These are phyloP conservation scores for Leishmania turanica DNA, from an alignment of 208 protist species.

Conservation along the genomic window DNA sequence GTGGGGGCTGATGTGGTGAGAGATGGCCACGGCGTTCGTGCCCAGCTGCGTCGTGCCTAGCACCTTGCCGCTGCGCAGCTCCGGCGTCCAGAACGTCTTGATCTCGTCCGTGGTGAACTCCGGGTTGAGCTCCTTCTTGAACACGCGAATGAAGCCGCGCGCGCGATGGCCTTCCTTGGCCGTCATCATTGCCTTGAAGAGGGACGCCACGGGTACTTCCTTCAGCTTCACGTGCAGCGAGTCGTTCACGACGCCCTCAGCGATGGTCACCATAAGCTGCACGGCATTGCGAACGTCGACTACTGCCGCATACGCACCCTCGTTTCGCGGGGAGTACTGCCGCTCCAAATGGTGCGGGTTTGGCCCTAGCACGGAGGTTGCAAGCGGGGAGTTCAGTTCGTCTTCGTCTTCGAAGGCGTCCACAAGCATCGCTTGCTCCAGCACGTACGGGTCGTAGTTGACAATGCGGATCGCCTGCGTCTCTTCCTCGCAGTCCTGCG, in stretches of 20 bases:
- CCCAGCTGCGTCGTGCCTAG: constrained; percentile 75
- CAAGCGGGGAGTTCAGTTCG: constrained; percentile 53
- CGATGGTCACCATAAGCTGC: constrained; percentile 88
- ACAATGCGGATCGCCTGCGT: constrained; percentile 83
- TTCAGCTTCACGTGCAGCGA: constrained; percentile 64
- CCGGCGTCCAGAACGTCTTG: constrained; percentile 75
- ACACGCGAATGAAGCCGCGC: constrained; percentile 81
- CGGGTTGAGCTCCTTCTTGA: constrained; percentile 58
- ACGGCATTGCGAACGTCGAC: constrained; percentile 88
- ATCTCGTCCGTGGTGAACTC: constrained; percentile 71
- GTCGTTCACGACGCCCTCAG: constrained; percentile 74
- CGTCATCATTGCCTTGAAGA: constrained; percentile 87
- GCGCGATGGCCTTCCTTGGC: constrained; percentile 69
- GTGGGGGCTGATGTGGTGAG: constrained; percentile 81
- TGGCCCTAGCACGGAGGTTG: constrained; percentile 59
- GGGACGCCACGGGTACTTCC: constrained; percentile 74
- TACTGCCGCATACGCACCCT: constrained; percentile 82
- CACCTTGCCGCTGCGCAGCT: constrained; percentile 87
- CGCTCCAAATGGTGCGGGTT: constrained; percentile 36
- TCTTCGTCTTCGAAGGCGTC: constrained; percentile 84
- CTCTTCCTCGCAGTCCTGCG: constrained; percentile 82
- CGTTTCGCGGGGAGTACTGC: constrained; percentile 51
- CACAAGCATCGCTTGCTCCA: constrained; percentile 83
- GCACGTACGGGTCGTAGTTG: constrained; percentile 90
- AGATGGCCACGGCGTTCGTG: constrained; percentile 70